A percentile compares a stretch with the other conserved stretches of the same genome.
These are phyloP conservation scores for Solanum arcanum DNA, from an alignment of 257 asterid genomes.

Conservation along the genomic window DNA sequence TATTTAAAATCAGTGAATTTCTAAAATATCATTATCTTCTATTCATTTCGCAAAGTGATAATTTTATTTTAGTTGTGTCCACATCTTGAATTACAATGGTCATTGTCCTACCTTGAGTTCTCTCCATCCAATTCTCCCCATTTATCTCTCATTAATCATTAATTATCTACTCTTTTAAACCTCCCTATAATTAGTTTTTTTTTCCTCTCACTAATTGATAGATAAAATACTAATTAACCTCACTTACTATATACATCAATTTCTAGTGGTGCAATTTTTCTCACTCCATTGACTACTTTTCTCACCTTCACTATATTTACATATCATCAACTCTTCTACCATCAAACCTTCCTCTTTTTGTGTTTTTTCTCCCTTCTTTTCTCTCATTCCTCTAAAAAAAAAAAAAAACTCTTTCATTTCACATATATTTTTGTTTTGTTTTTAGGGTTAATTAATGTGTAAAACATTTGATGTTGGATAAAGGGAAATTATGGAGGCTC, in stretches of 20 bases:
- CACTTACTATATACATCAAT: not conserved
- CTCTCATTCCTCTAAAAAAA: not conserved
- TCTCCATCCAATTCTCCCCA: not conserved
- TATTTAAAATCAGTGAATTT: too few relatives aligned
- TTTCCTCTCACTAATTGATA: not conserved
- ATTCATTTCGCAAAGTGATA: not conserved
- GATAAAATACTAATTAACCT: not conserved
- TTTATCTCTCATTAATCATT: not conserved
- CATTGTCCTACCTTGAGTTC: not conserved
- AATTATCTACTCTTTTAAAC: not conserved
- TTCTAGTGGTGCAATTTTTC: not conserved
- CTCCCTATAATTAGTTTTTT: not conserved
- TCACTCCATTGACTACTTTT: not conserved
- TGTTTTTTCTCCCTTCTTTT: not conserved
- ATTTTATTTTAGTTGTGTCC: not conserved
- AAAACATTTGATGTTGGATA: slow-evolving; percentile 8
- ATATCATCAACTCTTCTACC: not conserved
- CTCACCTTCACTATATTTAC: not conserved
- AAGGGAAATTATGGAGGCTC: slow-evolving; percentile 12
- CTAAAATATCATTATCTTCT: not conserved
- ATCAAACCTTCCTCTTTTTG: not conserved
- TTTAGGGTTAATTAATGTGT: not conserved
- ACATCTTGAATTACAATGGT: not conserved
- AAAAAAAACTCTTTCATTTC: not conserved
- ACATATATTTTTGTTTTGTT: not conserved